Evolutionary conservation across 2,329 filamentous ascomycete genomes (phyloP), one percentile per base, ranked within the genome.

Genomic region (Stemphylium lycopersici): DNA sequence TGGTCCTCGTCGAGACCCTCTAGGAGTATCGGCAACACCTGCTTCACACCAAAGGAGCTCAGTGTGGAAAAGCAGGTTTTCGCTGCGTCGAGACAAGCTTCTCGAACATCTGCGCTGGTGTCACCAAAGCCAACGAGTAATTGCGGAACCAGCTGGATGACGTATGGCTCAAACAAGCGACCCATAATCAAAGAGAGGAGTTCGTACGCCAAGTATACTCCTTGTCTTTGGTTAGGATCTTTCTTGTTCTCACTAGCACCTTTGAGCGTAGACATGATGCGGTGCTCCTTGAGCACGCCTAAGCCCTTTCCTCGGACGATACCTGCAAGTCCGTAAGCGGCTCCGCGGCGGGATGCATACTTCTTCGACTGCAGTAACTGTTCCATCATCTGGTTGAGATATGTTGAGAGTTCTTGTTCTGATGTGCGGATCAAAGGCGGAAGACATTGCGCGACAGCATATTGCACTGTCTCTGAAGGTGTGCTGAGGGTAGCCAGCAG

Each of bases 401-500:
- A 98, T 43, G 87, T 86, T 31, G 87, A 84, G 3, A 90, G 87
- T 68, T 93, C 90, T 56, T 93, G 86, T 26, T 84, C 85, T 41
- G 90, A 93, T 2, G 91, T 89, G 53, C 86, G 87, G 29, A 99
- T 87, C n/a, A 99, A 82, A 1, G 95, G 93, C 12, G 95, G 93
- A 18, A 99, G 80, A 67, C 95, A 99, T 69, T 95, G 91, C 3
- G 96, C 92, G 54, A 98, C 93, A 41, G 95, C 95, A 72, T 95
- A 97, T 75, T 99, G 95, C 1, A 99, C 95, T 13, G 91, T 93
- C 76, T 99, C 95, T 0, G 95, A 98, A 24, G 95, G 95, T 11
- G 93, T 98, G 73, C 89, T 95, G 39, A 99, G 81, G 6, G 96
- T 97, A 18, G 87, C 86, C 51, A 99, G 82, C 18, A 99, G 81